Conservation (phyloP, 2,329 filamentous ascomycete species). For the Botrytis tulipae region DNA sequence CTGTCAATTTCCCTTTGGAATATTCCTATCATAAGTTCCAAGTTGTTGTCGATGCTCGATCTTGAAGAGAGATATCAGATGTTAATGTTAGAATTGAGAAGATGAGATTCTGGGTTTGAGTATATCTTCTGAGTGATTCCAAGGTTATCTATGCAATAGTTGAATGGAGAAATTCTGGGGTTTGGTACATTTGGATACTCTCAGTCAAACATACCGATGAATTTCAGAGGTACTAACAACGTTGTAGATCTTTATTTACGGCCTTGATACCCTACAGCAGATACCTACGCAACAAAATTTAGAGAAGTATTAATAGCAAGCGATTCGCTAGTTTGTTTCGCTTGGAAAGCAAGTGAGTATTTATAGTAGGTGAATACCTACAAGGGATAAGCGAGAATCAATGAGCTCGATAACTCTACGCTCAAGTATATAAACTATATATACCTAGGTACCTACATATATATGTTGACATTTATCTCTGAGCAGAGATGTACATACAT, state of each 20-base stretch:
- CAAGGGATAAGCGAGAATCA: neutral
- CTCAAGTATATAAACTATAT: neutral
- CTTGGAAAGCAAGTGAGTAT: neutral
- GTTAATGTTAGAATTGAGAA: neutral
- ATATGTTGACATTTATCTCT: neutral
- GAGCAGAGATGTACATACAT: neutral
- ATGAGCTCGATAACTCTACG: neutral
- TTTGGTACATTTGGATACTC: neutral
- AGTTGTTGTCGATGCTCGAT: neutral
- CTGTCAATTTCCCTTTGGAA: neutral
- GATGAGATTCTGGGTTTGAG: neutral
- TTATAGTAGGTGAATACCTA: neutral
- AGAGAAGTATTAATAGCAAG: neutral
- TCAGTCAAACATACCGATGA: neutral
- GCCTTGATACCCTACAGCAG: neutral
- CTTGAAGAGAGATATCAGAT: neutral
- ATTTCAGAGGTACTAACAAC: neutral
- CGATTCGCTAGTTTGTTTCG: neutral
- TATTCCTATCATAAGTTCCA: no score
- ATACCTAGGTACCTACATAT: no score
- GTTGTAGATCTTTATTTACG: neutral
- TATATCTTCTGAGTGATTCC: neutral
- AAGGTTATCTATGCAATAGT: no score
- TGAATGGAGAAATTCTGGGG: neutral
- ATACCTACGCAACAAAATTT: neutral